phyloP scores from a whole-genome alignment of 192 early-diverging fungal species.

The Chytriomyces confervae region DNA sequence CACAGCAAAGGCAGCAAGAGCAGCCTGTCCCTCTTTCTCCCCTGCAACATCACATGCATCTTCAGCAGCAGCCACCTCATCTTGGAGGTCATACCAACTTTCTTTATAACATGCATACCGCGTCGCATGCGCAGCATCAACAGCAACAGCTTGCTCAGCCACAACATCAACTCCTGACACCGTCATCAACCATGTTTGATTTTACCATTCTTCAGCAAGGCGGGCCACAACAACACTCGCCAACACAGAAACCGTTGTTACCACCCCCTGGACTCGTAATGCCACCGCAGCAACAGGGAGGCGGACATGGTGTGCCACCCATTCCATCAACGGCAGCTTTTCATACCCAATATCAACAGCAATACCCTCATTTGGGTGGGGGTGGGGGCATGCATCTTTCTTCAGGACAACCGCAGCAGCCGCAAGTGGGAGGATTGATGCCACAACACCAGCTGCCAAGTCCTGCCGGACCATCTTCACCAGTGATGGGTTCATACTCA shows the following conservation, averaged over 20 bases:
- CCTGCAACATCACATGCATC: neutral
- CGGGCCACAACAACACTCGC: neutral
- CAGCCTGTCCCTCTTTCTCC: neutral
- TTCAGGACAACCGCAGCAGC: slow-evolving; percentile 7
- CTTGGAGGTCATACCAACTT: slow-evolving; percentile 3
- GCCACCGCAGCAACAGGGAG: neutral
- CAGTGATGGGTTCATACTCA: neutral
- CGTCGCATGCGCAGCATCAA: neutral
- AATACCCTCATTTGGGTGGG: neutral
- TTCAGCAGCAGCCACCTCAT: slow-evolving; percentile 1
- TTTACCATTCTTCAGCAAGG: slow-evolving; percentile 2
- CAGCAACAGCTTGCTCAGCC: slow-evolving; percentile 1
- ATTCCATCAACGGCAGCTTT: neutral
- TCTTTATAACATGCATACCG: slow-evolving; percentile 3
- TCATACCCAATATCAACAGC: neutral
- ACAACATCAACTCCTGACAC: slow-evolving; percentile 16
- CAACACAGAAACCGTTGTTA: neutral
- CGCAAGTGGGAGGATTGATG: neutral
- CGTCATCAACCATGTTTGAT: slow-evolving; percentile 30
- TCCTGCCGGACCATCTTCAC: neutral
- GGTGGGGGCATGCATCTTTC: neutral
- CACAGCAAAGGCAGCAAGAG: neutral
- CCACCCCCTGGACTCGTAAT: slow-evolving; percentile 1
- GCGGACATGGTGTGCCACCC: neutral
- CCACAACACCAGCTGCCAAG: slow-evolving; percentile 21